phyloP scores from a whole-genome alignment of 139 green algal genomes.

The Microglena sp. region DNA sequence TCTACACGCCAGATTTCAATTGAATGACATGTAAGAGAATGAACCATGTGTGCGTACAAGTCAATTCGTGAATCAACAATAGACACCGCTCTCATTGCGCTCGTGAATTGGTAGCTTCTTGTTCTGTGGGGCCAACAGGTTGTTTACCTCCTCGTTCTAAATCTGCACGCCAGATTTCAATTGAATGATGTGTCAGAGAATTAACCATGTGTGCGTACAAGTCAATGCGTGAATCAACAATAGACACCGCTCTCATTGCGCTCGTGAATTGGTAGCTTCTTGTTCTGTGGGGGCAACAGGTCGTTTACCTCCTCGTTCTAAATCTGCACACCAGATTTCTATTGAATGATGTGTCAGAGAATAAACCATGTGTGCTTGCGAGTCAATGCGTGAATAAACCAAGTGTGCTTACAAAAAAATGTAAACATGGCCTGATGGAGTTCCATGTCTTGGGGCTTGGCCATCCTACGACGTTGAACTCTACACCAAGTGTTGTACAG shows the following conservation, averaged over 20 bases:
- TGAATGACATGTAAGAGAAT: background rate
- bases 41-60: background rate
- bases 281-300: slow-evolving; percentile 66
- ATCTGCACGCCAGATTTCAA: slow-evolving; percentile 40
- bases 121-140: slow-evolving; percentile 73
- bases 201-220: background rate
- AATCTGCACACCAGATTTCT: slow-evolving; percentile 42
- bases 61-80: background rate
- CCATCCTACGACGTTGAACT: too few species aligned
- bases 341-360: too few species aligned
- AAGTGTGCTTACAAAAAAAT: too few species aligned
- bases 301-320: slow-evolving; percentile 98
- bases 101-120: slow-evolving; percentile 76
- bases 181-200: background rate
- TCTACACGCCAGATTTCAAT: slow-evolving; percentile 31
- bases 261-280: slow-evolving; percentile 73
- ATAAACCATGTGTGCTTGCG: too few species aligned
- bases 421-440: too few species aligned
- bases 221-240: background rate
- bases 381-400: too few species aligned
- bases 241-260: background rate
- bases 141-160: slow-evolving; percentile 97
- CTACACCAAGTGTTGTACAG: too few species aligned
- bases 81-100: background rate
- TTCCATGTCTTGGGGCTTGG: too few species aligned